phyloP scores from a whole-genome alignment of 1,284 basidiomycete species.

The Cutaneotrichosporon sp. region DNA sequence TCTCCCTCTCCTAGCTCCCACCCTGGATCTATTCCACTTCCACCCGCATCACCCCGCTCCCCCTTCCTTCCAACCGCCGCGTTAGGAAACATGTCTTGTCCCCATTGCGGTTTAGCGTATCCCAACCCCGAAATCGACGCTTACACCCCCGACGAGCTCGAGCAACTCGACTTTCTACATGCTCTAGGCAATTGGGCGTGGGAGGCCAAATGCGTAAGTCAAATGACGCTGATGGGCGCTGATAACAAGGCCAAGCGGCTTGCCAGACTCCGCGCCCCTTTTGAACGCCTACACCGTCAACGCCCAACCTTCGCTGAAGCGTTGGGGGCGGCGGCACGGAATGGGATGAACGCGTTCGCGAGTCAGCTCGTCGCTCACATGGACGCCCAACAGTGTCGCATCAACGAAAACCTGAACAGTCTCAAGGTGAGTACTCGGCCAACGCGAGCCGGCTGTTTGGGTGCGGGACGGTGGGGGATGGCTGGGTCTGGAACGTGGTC shows the following conservation, averaged over 20 bases:
- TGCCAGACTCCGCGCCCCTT: constrained; percentile 7
- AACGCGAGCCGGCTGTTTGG: too few species aligned
- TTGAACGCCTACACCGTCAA: neutral
- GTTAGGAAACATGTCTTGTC: neutral
- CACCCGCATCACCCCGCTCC: neutral
- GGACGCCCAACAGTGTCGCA: constrained; percentile 13
- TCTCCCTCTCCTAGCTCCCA: neutral
- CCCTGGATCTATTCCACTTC: neutral
- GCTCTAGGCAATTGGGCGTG: constrained; percentile 16
- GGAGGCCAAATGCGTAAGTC: constrained; percentile 8
- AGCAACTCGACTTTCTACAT: constrained; percentile 16
- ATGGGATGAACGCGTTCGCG: neutral
- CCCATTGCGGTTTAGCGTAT: constrained; percentile 8
- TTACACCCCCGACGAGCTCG: constrained; percentile 12
- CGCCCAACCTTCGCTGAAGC: constrained; percentile 6
- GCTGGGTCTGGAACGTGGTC: neutral
- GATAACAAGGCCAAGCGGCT: constrained; percentile 9
- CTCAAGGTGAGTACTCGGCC: constrained; percentile 9
- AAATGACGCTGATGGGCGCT: neutral
- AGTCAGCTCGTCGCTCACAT: neutral
- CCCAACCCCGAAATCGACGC: constrained; percentile 7
- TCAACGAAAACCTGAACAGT: constrained; percentile 11
- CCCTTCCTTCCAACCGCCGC: neutral
- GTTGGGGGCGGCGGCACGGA: constrained; percentile 2
- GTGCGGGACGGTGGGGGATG: neutral